Evolutionary conservation across 768 basidiomycete genomes (phyloP).

Genomic region (Solioccasus polychromus): DNA sequence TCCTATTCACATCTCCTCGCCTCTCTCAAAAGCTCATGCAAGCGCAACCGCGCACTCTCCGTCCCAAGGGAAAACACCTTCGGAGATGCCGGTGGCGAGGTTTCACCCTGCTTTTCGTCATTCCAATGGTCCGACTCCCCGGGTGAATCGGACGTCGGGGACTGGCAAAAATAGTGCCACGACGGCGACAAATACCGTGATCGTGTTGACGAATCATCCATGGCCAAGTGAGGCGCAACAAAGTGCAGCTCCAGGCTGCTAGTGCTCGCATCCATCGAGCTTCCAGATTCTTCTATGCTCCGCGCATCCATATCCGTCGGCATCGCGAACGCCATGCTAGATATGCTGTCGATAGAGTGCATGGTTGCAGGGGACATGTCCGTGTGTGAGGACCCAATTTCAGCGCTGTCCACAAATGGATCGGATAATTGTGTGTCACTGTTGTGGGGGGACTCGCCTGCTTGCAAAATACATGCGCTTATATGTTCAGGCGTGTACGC

Average conservation of each 20-base stretch:
- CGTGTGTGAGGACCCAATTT: constrained; percentile 11
- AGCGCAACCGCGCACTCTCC: constrained; percentile 8
- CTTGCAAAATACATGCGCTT: background rate
- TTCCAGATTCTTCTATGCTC: background rate
- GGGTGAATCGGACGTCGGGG: background rate
- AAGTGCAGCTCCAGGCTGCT: constrained; percentile 23
- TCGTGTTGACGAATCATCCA: background rate
- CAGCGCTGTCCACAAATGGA: constrained; percentile 16
- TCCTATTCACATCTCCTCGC: constrained; percentile 6
- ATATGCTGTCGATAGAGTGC: constrained; percentile 8
- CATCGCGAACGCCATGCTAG: background rate
- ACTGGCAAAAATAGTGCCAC: constrained; percentile 17
- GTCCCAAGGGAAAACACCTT: constrained; percentile 6
- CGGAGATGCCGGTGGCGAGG: background rate
- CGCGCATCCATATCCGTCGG: background rate
- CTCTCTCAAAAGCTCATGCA: constrained; percentile 17
- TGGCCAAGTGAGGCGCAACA: constrained; percentile 4
- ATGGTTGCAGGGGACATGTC: constrained; percentile 1
- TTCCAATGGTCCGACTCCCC: background rate
- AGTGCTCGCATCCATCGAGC: constrained; percentile 4
- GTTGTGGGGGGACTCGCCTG: constrained; percentile 10
- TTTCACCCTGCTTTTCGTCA: background rate
- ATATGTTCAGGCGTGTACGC: background rate
- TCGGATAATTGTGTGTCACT: constrained; percentile 9
- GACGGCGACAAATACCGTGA: constrained; percentile 9